Evolutionary conservation across 2,329 filamentous ascomycete genomes (phyloP).

Genomic region (Rhinocladiella similis): DNA sequence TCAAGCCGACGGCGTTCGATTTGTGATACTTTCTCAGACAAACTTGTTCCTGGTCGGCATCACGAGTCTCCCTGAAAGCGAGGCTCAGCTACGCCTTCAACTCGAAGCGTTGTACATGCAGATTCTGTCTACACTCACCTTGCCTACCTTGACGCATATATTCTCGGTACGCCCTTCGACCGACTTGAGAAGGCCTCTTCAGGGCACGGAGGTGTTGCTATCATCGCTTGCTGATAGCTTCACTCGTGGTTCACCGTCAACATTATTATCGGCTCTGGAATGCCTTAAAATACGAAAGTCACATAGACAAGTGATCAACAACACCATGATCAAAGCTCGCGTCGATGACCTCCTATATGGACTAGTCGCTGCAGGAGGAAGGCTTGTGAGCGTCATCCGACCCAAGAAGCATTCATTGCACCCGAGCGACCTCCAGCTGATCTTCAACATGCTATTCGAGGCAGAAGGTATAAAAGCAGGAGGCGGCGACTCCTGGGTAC

Average conservation of each 20-base stretch:
- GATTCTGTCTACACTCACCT: constrained; percentile 89
- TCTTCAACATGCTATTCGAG: constrained; percentile 99
- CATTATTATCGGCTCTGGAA: constrained; percentile 84
- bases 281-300: constrained; percentile 90
- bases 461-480: constrained; percentile 87
- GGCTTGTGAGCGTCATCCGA: constrained; percentile 89
- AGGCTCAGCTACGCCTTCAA: constrained; percentile 80
- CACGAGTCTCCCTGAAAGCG: constrained; percentile 88
- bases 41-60: constrained; percentile 92
- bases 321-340: constrained; percentile 75
- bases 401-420: constrained; percentile 95
- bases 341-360: constrained; percentile 84
- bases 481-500: constrained; percentile 97
- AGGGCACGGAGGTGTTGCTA: constrained; percentile 87
- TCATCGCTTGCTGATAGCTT: constrained; percentile 94
- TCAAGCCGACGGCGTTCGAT: constrained; percentile 80
- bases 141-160: constrained; percentile 81
- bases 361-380: constrained; percentile 86
- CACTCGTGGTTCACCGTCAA: constrained; percentile 85
- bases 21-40: constrained; percentile 81
- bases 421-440: constrained; percentile 89
- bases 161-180: constrained; percentile 92
- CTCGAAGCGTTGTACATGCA: constrained; percentile 97
- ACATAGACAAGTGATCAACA: constrained; percentile 83
- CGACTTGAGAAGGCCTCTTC: constrained; percentile 82